Percentiles rank a stretch among this genome's conserved stretches.
Conservation (phyloP, 139 green algal genomes). For the Asterochloris sp. region DNA sequence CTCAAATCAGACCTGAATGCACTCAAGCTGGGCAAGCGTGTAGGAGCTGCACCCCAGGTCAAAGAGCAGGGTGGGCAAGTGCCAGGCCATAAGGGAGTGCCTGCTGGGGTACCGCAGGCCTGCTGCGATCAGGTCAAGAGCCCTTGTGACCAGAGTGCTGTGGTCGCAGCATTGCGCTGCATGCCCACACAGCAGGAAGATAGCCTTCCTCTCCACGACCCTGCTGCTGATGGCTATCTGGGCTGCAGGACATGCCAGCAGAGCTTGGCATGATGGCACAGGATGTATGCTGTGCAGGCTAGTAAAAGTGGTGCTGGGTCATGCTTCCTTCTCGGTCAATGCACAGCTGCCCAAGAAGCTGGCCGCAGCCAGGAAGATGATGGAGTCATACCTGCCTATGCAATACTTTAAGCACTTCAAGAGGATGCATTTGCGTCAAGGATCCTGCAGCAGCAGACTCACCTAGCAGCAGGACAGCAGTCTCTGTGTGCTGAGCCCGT, state of each 20-base stretch:
- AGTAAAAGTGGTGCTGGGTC: background rate
- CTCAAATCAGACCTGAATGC: background rate
- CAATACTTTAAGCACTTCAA: background rate
- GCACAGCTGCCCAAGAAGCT: background rate
- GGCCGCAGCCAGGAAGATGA: background rate
- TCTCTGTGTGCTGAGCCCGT: slow-evolving; percentile 34
- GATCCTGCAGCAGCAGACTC: background rate
- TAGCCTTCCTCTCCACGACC: slow-evolving; percentile 25
- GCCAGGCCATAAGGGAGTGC: slow-evolving; percentile 24
- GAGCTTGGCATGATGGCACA: background rate
- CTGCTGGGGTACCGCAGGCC: slow-evolving; percentile 32
- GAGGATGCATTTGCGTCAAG: background rate
- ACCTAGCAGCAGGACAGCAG: slow-evolving; percentile 37
- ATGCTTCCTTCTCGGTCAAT: background rate
- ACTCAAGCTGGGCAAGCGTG: slow-evolving; percentile 16
- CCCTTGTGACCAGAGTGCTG: slow-evolving; percentile 11
- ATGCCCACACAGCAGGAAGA: slow-evolving; percentile 31
- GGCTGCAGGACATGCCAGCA: background rate
- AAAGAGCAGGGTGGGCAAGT: slow-evolving; percentile 22
- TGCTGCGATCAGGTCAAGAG: slow-evolving; percentile 23
- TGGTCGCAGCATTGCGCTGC: slow-evolving; percentile 13
- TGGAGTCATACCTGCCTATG: background rate
- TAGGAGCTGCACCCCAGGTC: slow-evolving; percentile 5
- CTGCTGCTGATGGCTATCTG: slow-evolving; percentile 13
- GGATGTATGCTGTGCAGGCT: background rate